These are phyloP conservation scores for Cyphellophora europaea DNA, from an alignment of 2,329 filamentous ascomycete genomes.

Conservation along the genomic window DNA sequence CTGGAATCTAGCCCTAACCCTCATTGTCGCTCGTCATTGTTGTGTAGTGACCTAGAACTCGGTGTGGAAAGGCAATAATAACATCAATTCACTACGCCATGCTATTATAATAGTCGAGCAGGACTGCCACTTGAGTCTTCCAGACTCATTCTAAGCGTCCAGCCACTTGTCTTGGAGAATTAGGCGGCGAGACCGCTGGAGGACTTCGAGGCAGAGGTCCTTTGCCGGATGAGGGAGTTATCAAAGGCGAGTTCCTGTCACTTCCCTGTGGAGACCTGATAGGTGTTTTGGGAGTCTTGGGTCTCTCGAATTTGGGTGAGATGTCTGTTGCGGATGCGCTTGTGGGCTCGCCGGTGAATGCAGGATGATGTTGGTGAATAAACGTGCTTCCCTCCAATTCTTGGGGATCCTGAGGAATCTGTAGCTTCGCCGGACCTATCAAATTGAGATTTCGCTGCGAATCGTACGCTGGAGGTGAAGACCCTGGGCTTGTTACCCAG, in stretches of 20 bases:
- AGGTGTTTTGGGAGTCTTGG: background rate
- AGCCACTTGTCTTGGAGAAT: background rate
- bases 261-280: background rate
- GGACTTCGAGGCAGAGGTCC: background rate
- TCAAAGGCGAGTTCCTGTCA: background rate
- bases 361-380: conserved; percentile 20
- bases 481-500: conserved; percentile 1
- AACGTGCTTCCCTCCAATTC: conserved; percentile 20
- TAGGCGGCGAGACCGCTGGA: background rate
- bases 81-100: too few relatives aligned
- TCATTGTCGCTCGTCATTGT: too few relatives aligned
- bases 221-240: background rate
- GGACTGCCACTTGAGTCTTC: too few relatives aligned
- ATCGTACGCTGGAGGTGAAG: conserved; percentile 17
- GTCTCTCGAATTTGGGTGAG: background rate
- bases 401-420: conserved; percentile 6
- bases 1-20: too few relatives aligned
- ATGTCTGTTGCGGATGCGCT: background rate
- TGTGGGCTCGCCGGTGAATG: conserved; percentile 4
- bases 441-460: background rate
- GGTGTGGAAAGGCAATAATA: too few relatives aligned
- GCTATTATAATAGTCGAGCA: too few relatives aligned
- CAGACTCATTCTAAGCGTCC: too few relatives aligned
- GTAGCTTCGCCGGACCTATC: background rate
- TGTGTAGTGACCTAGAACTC: too few relatives aligned